These are phyloP conservation scores for Byssoonygena ceratinophila DNA, from an alignment of 2,329 filamentous ascomycete genomes.

Conservation along the genomic window DNA sequence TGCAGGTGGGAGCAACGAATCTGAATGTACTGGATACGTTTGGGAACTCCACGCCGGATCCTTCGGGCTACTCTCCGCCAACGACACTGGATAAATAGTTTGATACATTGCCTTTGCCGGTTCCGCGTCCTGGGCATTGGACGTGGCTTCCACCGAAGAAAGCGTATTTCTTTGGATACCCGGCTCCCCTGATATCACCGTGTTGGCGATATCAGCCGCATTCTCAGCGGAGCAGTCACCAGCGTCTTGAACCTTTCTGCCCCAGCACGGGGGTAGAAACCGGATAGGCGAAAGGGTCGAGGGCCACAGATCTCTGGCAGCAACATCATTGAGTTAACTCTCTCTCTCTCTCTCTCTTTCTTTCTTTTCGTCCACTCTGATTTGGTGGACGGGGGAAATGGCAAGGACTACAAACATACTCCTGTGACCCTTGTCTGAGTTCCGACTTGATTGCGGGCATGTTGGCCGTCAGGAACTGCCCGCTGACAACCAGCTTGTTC, in stretches of 20 bases:
- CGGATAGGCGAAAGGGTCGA: slow-evolving; percentile 11
- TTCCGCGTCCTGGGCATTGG: neutral
- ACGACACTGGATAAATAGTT: slow-evolving; percentile 12
- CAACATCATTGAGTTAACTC: neutral
- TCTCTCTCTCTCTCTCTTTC: too few relatives aligned
- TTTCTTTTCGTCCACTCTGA: neutral
- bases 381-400: neutral
- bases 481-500: neutral
- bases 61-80: slow-evolving; percentile 7
- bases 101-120: slow-evolving; percentile 7
- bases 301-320: slow-evolving; percentile 8
- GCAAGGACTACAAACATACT: neutral
- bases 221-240: neutral
- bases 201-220: neutral
- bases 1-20: slow-evolving; percentile 7
- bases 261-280: slow-evolving; percentile 8
- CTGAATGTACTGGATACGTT: slow-evolving; percentile 9
- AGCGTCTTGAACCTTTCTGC: neutral
- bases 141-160: neutral
- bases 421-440: slow-evolving; percentile 1
- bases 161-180: neutral
- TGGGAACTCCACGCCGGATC: slow-evolving; percentile 7
- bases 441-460: neutral
- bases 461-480: neutral
- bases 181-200: neutral